These are phyloP conservation scores for Monosporascus sp. DNA, from an alignment of 2,329 filamentous ascomycete species.

Conservation along the genomic window DNA sequence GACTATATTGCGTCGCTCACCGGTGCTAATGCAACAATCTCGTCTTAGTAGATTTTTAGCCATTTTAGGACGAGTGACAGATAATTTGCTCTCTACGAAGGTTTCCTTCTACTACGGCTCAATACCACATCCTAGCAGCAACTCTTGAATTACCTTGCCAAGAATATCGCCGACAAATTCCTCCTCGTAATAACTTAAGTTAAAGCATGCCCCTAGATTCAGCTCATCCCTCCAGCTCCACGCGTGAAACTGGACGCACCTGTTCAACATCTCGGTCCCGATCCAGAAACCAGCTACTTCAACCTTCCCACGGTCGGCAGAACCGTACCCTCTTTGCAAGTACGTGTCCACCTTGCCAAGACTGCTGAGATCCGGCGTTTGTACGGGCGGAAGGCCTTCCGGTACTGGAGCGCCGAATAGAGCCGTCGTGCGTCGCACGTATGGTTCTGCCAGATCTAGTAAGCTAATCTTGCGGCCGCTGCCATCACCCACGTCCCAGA, in stretches of 20 bases:
- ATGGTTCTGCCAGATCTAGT: constrained; percentile 4
- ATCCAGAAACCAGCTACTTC: constrained; percentile 1
- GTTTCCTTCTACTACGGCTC: no score
- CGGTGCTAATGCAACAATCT: no score
- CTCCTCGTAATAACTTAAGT: constrained; percentile 2
- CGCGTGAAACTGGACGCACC: constrained; percentile 6
- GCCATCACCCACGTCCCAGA: no score
- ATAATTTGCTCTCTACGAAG: no score
- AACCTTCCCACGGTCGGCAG: not conserved
- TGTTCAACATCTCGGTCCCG: constrained; percentile 3
- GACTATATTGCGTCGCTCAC: no score
- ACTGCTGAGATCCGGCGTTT: constrained; percentile 4
- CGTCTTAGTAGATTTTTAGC: no score
- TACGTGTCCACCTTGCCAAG: constrained; percentile 4
- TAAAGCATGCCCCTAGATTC: constrained; percentile 1
- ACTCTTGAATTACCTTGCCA: not conserved
- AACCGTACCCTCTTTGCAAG: not conserved
- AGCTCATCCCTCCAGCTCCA: constrained; percentile 4
- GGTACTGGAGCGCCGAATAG: constrained; percentile 4
- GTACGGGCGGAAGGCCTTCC: constrained; percentile 1
- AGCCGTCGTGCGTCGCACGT: constrained; percentile 1
- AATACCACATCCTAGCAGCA: not conserved
- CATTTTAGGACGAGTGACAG: no score
- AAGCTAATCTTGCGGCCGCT: not conserved
- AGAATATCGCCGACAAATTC: not conserved